phyloP scores from a whole-genome alignment of 2,329 filamentous ascomycete genomes.

The Zasmidium angulare region DNA sequence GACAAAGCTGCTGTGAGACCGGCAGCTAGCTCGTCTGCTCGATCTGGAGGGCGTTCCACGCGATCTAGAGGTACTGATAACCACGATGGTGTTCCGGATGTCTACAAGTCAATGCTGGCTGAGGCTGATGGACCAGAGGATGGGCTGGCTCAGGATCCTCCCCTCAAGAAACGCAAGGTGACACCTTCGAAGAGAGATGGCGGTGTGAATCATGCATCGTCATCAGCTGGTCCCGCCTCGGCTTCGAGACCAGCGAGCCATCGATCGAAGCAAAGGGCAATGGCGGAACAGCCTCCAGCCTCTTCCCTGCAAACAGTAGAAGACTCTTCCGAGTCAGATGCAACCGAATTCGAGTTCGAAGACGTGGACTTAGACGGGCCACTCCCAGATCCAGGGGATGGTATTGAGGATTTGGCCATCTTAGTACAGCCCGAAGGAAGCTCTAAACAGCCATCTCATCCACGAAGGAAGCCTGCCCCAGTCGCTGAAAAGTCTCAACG shows the following conservation, averaged over 20 bases:
- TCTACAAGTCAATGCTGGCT: slow-evolving; percentile 32
- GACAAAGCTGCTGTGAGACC: slow-evolving; percentile 18
- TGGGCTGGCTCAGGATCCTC: slow-evolving; percentile 17
- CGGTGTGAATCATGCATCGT: not conserved
- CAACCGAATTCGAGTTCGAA: slow-evolving; percentile 64
- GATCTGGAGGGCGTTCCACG: slow-evolving; percentile 12
- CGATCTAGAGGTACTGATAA: slow-evolving; percentile 8
- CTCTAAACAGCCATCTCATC: slow-evolving; percentile 36
- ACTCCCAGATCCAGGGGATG: slow-evolving; percentile 23
- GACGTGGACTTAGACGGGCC: slow-evolving; percentile 53
- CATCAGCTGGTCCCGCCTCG: not conserved
- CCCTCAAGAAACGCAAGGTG: slow-evolving; percentile 30
- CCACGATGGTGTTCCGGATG: slow-evolving; percentile 20
- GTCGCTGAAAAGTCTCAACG: slow-evolving; percentile 61
- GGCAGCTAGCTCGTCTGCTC: not conserved
- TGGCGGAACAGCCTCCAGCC: not conserved
- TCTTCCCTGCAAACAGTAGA: slow-evolving; percentile 29
- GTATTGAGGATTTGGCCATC: slow-evolving; percentile 43
- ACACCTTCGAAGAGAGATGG: not conserved
- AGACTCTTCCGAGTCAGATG: slow-evolving; percentile 35
- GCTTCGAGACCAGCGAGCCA: not conserved
- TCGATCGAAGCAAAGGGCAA: not conserved
- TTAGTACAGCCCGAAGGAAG: slow-evolving; percentile 37
- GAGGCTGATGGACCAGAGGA: slow-evolving; percentile 25
- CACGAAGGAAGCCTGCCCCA: slow-evolving; percentile 54